A percentile compares a stretch with the other conserved stretches of the same genome.
Evolutionary conservation across 2,329 filamentous ascomycete species (phyloP).

Genomic region (Trichoderma endophyticum): DNA sequence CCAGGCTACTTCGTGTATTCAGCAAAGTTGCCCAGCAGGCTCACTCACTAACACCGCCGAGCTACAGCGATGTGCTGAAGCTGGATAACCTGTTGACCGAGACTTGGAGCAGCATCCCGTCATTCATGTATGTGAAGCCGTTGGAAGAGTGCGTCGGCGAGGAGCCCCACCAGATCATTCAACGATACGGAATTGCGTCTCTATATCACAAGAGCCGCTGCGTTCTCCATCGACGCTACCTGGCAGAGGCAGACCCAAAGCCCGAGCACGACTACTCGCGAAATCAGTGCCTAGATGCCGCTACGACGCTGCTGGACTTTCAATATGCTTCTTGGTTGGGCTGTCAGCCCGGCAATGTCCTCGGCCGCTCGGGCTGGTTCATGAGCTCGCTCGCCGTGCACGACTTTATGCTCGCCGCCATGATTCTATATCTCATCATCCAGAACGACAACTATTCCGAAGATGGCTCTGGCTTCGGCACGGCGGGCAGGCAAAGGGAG

Average conservation of each 20-base stretch:
- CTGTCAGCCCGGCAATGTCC: constrained; percentile 50
- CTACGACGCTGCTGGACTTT: constrained; percentile 45
- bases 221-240: constrained; percentile 53
- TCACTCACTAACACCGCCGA: constrained; percentile 46
- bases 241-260: constrained; percentile 41
- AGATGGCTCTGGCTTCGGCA: constrained; percentile 32
- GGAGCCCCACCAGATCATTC: constrained; percentile 44
- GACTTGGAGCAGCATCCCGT: constrained; percentile 45
- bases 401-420: constrained; percentile 60
- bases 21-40: constrained; percentile 49
- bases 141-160: constrained; percentile 50
- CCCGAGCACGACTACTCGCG: constrained; percentile 52
- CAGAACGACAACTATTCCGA: constrained; percentile 43
- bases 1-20: constrained; percentile 46
- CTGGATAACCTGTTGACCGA: constrained; percentile 46
- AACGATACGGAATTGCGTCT: constrained; percentile 51
- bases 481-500: constrained; percentile 33
- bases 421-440: constrained; percentile 55
- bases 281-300: constrained; percentile 48
- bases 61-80: constrained; percentile 47
- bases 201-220: constrained; percentile 55
- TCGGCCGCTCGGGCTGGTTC: constrained; percentile 55
- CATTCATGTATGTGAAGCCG: constrained; percentile 46
- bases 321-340: constrained; percentile 49
- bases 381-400: constrained; percentile 55